These are phyloP conservation scores for Helianthus tuberosus DNA, from an alignment of 129 eudicot species.

Conservation along the genomic window DNA sequence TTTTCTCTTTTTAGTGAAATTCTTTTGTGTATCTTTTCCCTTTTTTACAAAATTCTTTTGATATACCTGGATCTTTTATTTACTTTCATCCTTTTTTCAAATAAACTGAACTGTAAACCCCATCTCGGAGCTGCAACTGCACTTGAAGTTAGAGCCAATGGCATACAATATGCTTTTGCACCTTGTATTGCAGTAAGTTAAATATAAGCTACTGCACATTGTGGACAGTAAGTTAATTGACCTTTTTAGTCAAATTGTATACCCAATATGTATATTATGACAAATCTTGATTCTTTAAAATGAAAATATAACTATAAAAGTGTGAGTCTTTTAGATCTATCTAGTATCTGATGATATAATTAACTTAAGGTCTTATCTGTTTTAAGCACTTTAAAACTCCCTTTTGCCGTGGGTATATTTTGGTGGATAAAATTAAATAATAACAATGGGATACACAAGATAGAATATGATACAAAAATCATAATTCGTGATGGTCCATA, in stretches of 20 bases:
- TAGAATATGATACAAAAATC: conserved; percentile 16
- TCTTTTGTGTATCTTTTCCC: neutral
- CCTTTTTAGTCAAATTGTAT: neutral
- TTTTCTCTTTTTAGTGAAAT: neutral
- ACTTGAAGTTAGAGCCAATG: conserved; percentile 90
- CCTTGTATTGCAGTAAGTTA: conserved; percentile 83
- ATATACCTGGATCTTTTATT: neutral
- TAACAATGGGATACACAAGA: neutral
- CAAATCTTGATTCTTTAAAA: conserved; percentile 8
- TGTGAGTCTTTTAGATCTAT: conserved; percentile 15
- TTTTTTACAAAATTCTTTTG: conserved; percentile 5
- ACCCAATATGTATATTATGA: neutral
- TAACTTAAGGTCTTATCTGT: neutral
- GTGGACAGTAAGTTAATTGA: conserved; percentile 36
- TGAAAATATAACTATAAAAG: neutral
- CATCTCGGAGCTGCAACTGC: conserved; percentile 77
- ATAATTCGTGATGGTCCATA: conserved; percentile 19
- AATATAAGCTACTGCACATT: neutral
- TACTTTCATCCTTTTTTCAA: neutral
- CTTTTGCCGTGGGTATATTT: neutral
- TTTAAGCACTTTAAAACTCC: neutral
- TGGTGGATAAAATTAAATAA: neutral
- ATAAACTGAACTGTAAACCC: too few relatives aligned
- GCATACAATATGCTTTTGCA: conserved; percentile 77
- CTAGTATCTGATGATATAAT: neutral